Evolutionary conservation across 306 rosid species (phyloP), one percentile per base, ranked within the genome.

Genomic region (Morella rubra): DNA sequence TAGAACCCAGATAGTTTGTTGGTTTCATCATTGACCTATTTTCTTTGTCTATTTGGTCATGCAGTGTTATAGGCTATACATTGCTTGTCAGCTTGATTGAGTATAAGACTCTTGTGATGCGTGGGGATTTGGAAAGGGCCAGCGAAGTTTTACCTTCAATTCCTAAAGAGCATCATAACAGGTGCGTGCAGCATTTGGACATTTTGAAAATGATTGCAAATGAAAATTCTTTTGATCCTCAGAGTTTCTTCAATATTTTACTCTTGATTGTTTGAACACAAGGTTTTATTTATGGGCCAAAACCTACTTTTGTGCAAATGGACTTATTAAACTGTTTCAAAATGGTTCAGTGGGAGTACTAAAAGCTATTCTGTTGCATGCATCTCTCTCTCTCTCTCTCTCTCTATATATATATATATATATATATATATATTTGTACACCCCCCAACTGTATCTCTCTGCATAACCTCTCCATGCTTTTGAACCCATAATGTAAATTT

Each of bases 51-150:
- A 76, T 80, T 44, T 66, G 50, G 41, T 78, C 52, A 40, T 82
- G 87, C 86, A 96, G 99, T 82, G 93, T 96, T 53, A 86, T 96
- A 51, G 96, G 99, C 45, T 96, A 92, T 91, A 92, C 99, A 20
- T 84, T 96, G 64, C 99, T 96, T 86, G 89, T 96, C 70, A 90
- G 93, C 83, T 88, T 96, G 91, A 92, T 96, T 58, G 99, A 96
- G 87, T 96, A 96, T 87, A 96, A 96, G 89, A 96, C 99, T 73
- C 97, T 96, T 85, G 97, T 96, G 81, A 91, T 96, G 98, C 97
- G 98, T 19, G 99, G 99, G 71, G 99, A 96, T 83, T 73, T 88
- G 61, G 98, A 96, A 76, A 89, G 96, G 87, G 99, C 99, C 77
- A 90, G 71, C 88, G 98, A 91, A 84, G 71, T 96, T 73, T 89